Percentiles rank a stretch among this genome's conserved stretches.
Evolutionary conservation across 75 land plant genomes (phyloP).

Genomic region (Isoetes taiwanensis): DNA sequence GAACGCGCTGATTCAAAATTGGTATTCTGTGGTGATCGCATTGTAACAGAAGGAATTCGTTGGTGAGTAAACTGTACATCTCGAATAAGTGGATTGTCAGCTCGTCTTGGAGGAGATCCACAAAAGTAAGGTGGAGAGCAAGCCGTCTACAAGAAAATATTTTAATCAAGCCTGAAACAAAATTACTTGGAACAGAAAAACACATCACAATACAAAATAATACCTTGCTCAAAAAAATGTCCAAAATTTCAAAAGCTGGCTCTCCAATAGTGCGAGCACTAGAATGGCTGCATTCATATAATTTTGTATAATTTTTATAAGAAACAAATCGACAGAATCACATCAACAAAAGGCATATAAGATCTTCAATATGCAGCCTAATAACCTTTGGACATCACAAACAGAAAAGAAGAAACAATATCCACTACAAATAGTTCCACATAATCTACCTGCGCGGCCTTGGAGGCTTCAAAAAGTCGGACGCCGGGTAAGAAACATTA

Average conservation of each 20-base stretch:
- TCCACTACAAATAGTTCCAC: too few relatives aligned
- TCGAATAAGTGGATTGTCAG: constrained; percentile 63
- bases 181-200: too few relatives aligned
- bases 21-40: constrained; percentile 24
- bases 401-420: too few relatives aligned
- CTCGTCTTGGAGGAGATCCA: constrained; percentile 80
- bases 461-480: constrained; percentile 14
- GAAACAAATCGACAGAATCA: too few relatives aligned
- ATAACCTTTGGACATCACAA: too few relatives aligned
- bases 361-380: too few relatives aligned
- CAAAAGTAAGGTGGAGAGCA: constrained; percentile 71
- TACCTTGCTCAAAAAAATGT: constrained; percentile 42
- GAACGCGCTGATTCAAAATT: constrained; percentile 9
- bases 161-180: too few relatives aligned
- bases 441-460: constrained; percentile 12
- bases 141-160: constrained; percentile 19
- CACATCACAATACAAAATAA: not conserved
- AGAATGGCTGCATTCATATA: too few relatives aligned
- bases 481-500: constrained; percentile 9
- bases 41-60: constrained; percentile 16
- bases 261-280: too few relatives aligned
- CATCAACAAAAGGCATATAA: too few relatives aligned
- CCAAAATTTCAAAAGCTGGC: constrained; percentile 32
- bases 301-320: too few relatives aligned
- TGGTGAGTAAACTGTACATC: constrained; percentile 51